These are phyloP conservation scores for Thalassiosira profunda DNA, from an alignment of 108 stramenopile species.

Conservation along the genomic window DNA sequence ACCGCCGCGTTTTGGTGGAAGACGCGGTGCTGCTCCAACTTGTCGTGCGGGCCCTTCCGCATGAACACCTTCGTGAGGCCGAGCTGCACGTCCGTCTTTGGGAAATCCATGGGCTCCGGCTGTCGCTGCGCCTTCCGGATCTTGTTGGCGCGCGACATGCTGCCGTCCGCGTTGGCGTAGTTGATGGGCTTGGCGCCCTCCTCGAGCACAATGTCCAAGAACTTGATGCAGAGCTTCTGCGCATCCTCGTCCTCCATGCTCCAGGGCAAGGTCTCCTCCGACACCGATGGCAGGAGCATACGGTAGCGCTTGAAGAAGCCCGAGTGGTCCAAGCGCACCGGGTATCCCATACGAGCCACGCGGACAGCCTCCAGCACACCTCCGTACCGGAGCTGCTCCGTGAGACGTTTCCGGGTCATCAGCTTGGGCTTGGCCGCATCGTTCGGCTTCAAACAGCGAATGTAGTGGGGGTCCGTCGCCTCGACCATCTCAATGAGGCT, in stretches of 20 bases:
- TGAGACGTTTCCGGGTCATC: slow-evolving; percentile 83
- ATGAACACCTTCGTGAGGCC: slow-evolving; percentile 95
- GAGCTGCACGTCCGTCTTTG: slow-evolving; percentile 88
- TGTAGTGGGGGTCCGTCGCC: slow-evolving; percentile 99
- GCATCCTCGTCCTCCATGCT: slow-evolving; percentile 78
- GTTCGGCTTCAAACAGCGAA: slow-evolving; percentile 99
- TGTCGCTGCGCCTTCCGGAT: slow-evolving; percentile 90
- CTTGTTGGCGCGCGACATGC: slow-evolving; percentile 85
- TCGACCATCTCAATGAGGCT: slow-evolving; percentile 89
- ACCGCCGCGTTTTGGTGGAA: slow-evolving; percentile 79
- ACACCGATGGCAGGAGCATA: slow-evolving; percentile 77
- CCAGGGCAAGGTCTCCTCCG: slow-evolving; percentile 70
- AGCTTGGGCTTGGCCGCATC: slow-evolving; percentile 88
- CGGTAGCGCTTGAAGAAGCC: slow-evolving; percentile 94
- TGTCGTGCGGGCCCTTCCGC: slow-evolving; percentile 94
- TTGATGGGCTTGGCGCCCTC: slow-evolving; percentile 70
- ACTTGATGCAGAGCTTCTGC: slow-evolving; percentile 79
- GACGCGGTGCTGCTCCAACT: slow-evolving; percentile 85
- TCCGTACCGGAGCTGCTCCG: slow-evolving; percentile 97
- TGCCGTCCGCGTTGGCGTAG: slow-evolving; percentile 63
- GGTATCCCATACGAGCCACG: slow-evolving; percentile 98
- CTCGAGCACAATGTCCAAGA: slow-evolving; percentile 69
- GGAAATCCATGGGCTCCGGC: slow-evolving; percentile 80
- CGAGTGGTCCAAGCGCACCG: slow-evolving; percentile 93
- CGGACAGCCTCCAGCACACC: slow-evolving; percentile 99